Conservation (phyloP, 331 rosid genomes). For the Rosa hybrid region DNA sequence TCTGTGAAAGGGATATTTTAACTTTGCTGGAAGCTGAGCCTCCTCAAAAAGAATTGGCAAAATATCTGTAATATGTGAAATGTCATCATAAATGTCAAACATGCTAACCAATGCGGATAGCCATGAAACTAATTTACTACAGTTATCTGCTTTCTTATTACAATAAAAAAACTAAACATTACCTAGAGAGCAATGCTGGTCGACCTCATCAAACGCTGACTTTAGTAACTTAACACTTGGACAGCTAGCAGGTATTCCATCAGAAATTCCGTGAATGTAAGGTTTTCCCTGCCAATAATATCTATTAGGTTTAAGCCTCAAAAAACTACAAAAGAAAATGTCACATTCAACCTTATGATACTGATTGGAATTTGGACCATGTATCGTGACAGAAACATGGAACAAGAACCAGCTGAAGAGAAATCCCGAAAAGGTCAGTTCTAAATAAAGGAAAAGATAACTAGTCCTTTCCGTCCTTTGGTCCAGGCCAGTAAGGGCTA, state of each 20-base stretch:
- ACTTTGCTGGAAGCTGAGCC: constrained; percentile 41
- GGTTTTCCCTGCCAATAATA: constrained; percentile 42
- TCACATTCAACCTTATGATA: background rate
- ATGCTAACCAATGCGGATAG: background rate
- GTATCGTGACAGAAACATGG: background rate
- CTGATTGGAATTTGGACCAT: background rate
- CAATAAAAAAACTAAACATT: constrained; percentile 1
- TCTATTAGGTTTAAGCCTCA: constrained; percentile 3
- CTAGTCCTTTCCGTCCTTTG: background rate
- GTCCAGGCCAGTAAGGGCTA: background rate
- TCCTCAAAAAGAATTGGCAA: constrained; percentile 53
- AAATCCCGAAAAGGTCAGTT: background rate
- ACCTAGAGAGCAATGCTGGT: constrained; percentile 56
- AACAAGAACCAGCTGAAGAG: background rate
- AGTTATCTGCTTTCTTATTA: background rate
- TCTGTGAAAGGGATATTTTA: constrained; percentile 32
- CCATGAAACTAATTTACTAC: constrained; percentile 7
- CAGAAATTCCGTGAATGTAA: constrained; percentile 38
- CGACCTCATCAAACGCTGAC: constrained; percentile 38
- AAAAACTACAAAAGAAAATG: background rate
- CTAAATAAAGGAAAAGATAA: no score
- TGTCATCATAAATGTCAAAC: constrained; percentile 8
- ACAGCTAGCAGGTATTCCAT: constrained; percentile 40
- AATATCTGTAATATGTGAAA: constrained; percentile 41
- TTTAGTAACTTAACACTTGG: constrained; percentile 41